Conservation (phyloP, 495 filamentous ascomycete genomes). For the Podospora conica region DNA sequence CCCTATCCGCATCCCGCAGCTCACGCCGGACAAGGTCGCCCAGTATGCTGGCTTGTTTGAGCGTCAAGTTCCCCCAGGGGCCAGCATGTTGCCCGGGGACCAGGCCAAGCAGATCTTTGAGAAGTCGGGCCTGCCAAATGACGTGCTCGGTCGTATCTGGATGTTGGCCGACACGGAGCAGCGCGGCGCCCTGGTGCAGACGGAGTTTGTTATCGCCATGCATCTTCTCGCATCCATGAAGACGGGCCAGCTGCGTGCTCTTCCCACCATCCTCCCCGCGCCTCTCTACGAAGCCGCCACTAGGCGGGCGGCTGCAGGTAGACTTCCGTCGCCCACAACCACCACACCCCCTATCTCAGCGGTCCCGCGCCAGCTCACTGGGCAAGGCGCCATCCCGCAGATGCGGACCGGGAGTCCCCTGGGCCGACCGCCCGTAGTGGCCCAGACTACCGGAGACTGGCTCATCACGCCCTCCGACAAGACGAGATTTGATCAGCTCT, state of each 20-base stretch:
- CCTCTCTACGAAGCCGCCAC: constrained; percentile 89
- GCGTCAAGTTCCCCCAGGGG: constrained; percentile 70
- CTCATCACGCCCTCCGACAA: constrained; percentile 78
- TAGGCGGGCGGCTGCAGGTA: constrained; percentile 54
- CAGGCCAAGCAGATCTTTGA: constrained; percentile 93
- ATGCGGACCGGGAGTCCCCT: constrained; percentile 66
- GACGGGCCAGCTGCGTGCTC: constrained; percentile 66
- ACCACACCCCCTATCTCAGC: constrained; percentile 33
- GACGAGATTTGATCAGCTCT: constrained; percentile 75
- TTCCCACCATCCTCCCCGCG: constrained; percentile 77
- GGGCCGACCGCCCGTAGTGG: constrained; percentile 50
- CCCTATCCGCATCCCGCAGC: constrained; percentile 81
- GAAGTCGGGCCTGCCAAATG: constrained; percentile 81
- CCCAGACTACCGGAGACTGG: constrained; percentile 74
- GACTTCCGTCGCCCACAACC: constrained; percentile 28
- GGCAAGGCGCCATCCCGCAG: constrained; percentile 32
- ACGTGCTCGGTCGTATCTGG: constrained; percentile 89
- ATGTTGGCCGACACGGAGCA: constrained; percentile 88
- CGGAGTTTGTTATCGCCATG: constrained; percentile 98
- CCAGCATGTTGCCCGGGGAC: constrained; percentile 74
- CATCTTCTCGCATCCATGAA: constrained; percentile 89
- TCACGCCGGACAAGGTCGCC: constrained; percentile 80
- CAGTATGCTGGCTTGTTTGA: constrained; percentile 86
- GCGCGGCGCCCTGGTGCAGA: constrained; percentile 77
- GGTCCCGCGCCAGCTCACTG: constrained; percentile 43